Evolutionary conservation across 2,329 filamentous ascomycete species (phyloP), one percentile per base, ranked within the genome.

Genomic region (Trichoderma simmonsii): DNA sequence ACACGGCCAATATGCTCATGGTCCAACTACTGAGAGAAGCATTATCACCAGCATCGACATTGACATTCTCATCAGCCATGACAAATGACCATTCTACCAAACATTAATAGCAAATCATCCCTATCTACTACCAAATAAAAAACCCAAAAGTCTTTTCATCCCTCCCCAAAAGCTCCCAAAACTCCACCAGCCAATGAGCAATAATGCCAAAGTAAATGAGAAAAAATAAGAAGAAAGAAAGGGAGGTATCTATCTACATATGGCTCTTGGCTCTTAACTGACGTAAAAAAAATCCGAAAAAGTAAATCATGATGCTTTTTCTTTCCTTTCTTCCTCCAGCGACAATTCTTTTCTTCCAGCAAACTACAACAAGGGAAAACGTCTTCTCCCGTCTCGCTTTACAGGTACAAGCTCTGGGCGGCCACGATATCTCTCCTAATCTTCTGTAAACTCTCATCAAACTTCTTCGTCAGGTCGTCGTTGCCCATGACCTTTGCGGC

Each of bases 401-500:
- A 96, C 81, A 98, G 86, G 80, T 98, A 98, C 82, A 98, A 85
- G 77, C 93, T 97, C 85, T 98, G 95, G 62, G 95, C 94, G 28
- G 95, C 94, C 72, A 99, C 95, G 80, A 99, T 95, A 81, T 98
- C 96, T 78, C 96, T 89, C 81, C 93, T 89, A 70, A 98, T 92
- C 87, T 97, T 96, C 72, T 88, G 86, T 76, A 99, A 84, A 73
- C 93, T 92, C 76, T 90, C 88, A 78, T 97, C 95, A 79, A 99
- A 99, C 84, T 97, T 98, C 80, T 91, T 88, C 79, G 95, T 92
- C 71, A 99, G 85, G 78, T 98, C 96, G 73, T 97, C 94, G 80
- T 93, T 98, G 78, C 96, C 96, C 96, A 99, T 99, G 74, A 98
- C 95, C 84, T 98, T 98, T 75, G 93, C 90, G 28, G 95, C 96